phyloP scores from a whole-genome alignment of 2,329 filamentous ascomycete genomes.

The Aspergillus quadricinctus region DNA sequence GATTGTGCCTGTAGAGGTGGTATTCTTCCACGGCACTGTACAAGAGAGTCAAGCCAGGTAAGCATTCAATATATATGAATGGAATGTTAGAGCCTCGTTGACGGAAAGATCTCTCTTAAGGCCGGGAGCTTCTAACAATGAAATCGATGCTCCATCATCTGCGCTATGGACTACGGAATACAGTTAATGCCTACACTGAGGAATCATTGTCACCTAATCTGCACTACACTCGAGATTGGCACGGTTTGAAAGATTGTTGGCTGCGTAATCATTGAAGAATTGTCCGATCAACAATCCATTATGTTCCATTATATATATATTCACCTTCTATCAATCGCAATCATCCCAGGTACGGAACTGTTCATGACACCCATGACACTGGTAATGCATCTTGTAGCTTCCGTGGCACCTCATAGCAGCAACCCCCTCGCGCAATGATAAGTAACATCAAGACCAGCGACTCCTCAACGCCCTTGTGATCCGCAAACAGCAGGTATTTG shows the following conservation, averaged over 20 bases:
- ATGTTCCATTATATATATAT: constrained; percentile 14
- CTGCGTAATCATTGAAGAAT: constrained; percentile 10
- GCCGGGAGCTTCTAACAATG: background rate
- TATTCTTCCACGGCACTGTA: too few relatives aligned
- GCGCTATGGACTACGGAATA: background rate
- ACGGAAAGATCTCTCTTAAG: too few relatives aligned
- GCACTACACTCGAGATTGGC: background rate
- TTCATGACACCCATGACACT: constrained; percentile 13
- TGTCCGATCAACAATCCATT: constrained; percentile 13
- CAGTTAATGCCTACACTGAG: background rate
- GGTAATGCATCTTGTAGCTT: constrained; percentile 5
- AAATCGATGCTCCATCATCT: too few relatives aligned
- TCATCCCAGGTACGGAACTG: constrained; percentile 18
- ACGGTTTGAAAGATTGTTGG: background rate
- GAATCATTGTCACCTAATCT: background rate
- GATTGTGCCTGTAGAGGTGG: too few relatives aligned
- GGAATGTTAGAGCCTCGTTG: too few relatives aligned
- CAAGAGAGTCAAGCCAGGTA: too few relatives aligned
- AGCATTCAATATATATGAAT: too few relatives aligned
- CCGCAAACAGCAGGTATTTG: background rate
- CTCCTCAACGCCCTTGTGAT: constrained; percentile 9
- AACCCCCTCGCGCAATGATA: background rate
- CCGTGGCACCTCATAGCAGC: background rate
- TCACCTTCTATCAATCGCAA: constrained; percentile 10
- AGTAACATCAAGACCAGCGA: background rate